Evolutionary conservation across 352 stramenopile species (phyloP), one percentile per base, ranked within the genome.

Genomic region (Phytophthora sp.): DNA sequence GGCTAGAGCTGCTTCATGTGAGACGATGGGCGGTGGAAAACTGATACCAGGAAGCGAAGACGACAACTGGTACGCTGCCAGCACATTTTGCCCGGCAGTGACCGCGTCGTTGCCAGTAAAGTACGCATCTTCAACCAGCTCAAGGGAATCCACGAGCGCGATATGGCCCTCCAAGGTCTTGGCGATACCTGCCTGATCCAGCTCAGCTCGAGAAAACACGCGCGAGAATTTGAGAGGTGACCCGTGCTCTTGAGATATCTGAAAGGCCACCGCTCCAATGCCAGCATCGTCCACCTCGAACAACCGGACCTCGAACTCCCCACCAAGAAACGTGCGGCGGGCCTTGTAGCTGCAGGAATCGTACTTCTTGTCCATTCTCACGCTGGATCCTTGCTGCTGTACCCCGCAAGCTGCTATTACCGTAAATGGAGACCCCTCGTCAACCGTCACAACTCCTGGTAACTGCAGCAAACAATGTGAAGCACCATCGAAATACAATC

Each of bases 251-350:
- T 62, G 46, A 4, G 55, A 35, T 11, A 70, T 64, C 42, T 80
- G 76, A 37, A 84, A 74, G 21, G 82, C 70, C 13, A 95, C 63
- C 10, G 84, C 82, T 8, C 74, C 74, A 26, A 93, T 66, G 26
- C 80, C 85, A 20, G 77, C 77, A 31, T 83, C 84, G 49, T 92
- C 80, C 21, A 95, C 74, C 27, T 92, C 77, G 26, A 94, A 85
- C 21, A 92, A 59, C 49, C 77, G 74, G 44, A 93, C 78, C 26
- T 94, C 84, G 51, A 85, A 88, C 50, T 86, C 74, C 28, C 69
- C 67, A n/a, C 77, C 76, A 12, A 89, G 69, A 26, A 89, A 89
- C 30, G 79, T 77, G 54, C 79, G 75, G 0, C 75, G 76, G 31
- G 79, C 76, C 55, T 84, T 84, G 71, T 87, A 91, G 66, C 71